Evolutionary conservation across 352 stramenopile genomes (phyloP), one percentile per base, ranked within the genome.

Genomic region (Phytophthora pisi): DNA sequence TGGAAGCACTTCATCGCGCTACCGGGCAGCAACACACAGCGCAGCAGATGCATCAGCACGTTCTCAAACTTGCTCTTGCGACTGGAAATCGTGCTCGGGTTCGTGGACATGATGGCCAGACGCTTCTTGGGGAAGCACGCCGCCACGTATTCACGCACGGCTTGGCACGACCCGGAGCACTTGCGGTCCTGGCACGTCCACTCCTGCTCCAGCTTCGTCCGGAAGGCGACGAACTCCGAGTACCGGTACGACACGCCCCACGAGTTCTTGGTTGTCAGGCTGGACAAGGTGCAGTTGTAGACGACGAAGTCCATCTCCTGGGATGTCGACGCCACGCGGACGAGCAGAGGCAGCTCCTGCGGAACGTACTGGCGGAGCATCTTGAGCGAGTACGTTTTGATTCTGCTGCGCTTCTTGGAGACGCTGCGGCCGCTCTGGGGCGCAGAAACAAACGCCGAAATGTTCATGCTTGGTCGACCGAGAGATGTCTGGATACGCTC

Each of bases 1-100:
- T 73, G 64, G 43, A 77, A 64, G 49, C 84, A 92, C 68, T 85
- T 89, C 84, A 92, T 92, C 28, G 84, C 80, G 51, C 78, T 90
- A 0, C 84, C 81, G 7, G 82, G 80, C 6, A 90, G 72, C 34
- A 92, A 57, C n/a, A 87, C 74, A 56, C 79, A 88, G 3, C 84
- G 84, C 30, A 92, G 70, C 45, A 90, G 66, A 55, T 92, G 78
- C 59, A 86, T 66, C 61, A 92, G 69, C 56, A 91, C 74, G 51
- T 78, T 84, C 68, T 91, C 79, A 23, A 90, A 72, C 57, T 89
- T 88, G 31, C 61, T 63, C 58, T 84, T 81, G 57, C 83, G 81
- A 51, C 85, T 72, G 6, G 61, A 62, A 34, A 86, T 70, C 3
- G 70, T 67, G 28, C 71, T 57, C 0, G 43, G 20, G 6, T 70